phyloP scores from a whole-genome alignment of 2,329 filamentous ascomycete genomes.

The Leptosphaerulina australis region DNA sequence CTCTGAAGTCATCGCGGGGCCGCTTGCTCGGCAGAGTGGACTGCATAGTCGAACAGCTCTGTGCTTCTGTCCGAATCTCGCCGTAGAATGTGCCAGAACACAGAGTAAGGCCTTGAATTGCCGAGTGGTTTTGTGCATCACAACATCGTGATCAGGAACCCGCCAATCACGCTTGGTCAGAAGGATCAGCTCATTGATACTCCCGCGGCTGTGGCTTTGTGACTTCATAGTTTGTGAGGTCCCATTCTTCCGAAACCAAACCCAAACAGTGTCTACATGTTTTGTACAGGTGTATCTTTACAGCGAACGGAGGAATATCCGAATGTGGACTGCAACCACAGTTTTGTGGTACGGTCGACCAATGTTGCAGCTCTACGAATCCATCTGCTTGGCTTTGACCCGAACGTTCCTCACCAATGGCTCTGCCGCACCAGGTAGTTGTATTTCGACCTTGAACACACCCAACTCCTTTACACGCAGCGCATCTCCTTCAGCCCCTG shows the following conservation, averaged over 20 bases:
- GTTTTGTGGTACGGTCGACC: background rate
- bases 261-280: slow-evolving; percentile 24
- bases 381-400: slow-evolving; percentile 39
- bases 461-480: slow-evolving; percentile 61
- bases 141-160: slow-evolving; percentile 19
- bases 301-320: slow-evolving; percentile 27
- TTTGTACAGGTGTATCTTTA: slow-evolving; percentile 38
- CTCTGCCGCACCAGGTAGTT: slow-evolving; percentile 54
- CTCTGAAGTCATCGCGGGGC: slow-evolving; percentile 43
- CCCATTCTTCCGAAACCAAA: slow-evolving; percentile 34
- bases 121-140: slow-evolving; percentile 25
- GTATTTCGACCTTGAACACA: slow-evolving; percentile 59
- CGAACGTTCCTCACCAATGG: slow-evolving; percentile 41
- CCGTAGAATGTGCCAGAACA: slow-evolving; percentile 32
- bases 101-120: slow-evolving; percentile 29
- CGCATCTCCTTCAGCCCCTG: slow-evolving; percentile 43
- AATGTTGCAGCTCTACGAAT: slow-evolving; percentile 18
- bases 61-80: slow-evolving; percentile 40
- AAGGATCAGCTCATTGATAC: slow-evolving; percentile 13
- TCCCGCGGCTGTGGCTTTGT: slow-evolving; percentile 28
- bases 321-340: slow-evolving; percentile 14
- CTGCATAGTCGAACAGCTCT: slow-evolving; percentile 17
- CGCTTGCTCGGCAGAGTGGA: slow-evolving; percentile 36
- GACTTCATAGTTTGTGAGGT: slow-evolving; percentile 23
- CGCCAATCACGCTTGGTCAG: slow-evolving; percentile 28